Conservation (phyloP, 1,139 yeast genomes). For the Scheffersomyces cryptocercus region DNA sequence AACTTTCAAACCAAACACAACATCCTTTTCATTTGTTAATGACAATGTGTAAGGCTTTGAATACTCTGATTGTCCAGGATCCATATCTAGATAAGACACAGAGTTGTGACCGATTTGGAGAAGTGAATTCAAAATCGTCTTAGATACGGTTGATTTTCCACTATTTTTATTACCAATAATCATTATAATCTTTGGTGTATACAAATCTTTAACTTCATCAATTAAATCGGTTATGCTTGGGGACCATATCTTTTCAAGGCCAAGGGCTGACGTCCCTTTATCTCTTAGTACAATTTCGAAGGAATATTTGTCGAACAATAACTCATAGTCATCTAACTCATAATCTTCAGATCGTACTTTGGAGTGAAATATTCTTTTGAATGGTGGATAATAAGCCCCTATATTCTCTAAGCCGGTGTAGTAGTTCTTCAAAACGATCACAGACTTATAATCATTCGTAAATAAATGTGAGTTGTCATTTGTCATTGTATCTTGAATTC, state of each 20-base stretch:
- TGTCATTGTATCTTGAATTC: slow-evolving; percentile 23
- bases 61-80: slow-evolving; percentile 90
- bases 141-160: slow-evolving; percentile 79
- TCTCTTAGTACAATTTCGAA: slow-evolving; percentile 41
- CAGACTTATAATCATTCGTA: slow-evolving; percentile 40
- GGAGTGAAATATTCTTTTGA: slow-evolving; percentile 40
- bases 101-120: slow-evolving; percentile 16
- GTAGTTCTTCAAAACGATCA: slow-evolving; percentile 39
- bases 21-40: slow-evolving; percentile 26
- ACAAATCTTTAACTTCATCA: background rate
- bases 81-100: slow-evolving; percentile 67
- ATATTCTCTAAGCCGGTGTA: slow-evolving; percentile 50
- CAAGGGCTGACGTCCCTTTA: slow-evolving; percentile 26
- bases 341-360: slow-evolving; percentile 15
- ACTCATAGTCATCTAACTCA: slow-evolving; percentile 6
- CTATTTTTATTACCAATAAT: slow-evolving; percentile 61
- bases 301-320: slow-evolving; percentile 20
- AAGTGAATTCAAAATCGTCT: slow-evolving; percentile 51
- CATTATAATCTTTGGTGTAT: slow-evolving; percentile 23
- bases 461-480: slow-evolving; percentile 34
- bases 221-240: slow-evolving; percentile 10
- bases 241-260: slow-evolving; percentile 23
- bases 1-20: slow-evolving; percentile 29
- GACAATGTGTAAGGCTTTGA: slow-evolving; percentile 73
- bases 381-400: slow-evolving; percentile 49